Evolutionary conservation across 768 basidiomycete species (phyloP), one percentile per base, ranked within the genome.

Genomic region (Serendipita indica): DNA sequence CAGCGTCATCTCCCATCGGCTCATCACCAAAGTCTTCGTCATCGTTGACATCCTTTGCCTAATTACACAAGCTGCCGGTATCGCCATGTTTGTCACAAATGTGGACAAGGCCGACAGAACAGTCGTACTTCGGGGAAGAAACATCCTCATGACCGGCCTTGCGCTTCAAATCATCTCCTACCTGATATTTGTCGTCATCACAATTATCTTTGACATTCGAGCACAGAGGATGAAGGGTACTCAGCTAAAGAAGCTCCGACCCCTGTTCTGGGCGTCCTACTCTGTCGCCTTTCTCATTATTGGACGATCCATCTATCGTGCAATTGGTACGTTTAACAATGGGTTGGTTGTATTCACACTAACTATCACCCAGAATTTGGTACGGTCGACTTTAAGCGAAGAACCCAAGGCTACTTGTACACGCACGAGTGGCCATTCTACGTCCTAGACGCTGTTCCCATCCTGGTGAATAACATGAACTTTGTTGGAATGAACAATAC

Each of bases 1-100:
- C 30, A 34, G 32, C 16, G 25, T 41, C 59, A 39, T 62, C 22
- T 22, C 33, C 14, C 62, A 62, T 43, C 25, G 20, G 4, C 37
- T 57, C 30, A 60, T 62, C 35, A 62, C 62, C 37, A 61, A 61
- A 28, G 34, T 60, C 39, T 62, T 62, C 35, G 62, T 62, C 56
- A 28, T 46, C 32, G 32, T 57, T 22, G 62, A 62, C 46, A 45
- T 62, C 20, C 27, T 62, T 30, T 60, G 59, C 25, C 60, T 62
- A 32, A 14, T 61, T 12, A 58, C 62, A 2, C 62, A 62, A 32
- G 59, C 46, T 30, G 45, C 33, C 39, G 60, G 60, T 27, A 59
- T 43, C n/a, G 22, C 52, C 28, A 60, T 62, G 46, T 39, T 25
- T 27, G 33, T 20, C 34, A 39, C 34, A 2, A 28, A 58, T 2